Percentiles rank a stretch among this genome's conserved stretches.
phyloP scores from a whole-genome alignment of 2,329 filamentous ascomycete genomes.

The Neurospora crassa region DNA sequence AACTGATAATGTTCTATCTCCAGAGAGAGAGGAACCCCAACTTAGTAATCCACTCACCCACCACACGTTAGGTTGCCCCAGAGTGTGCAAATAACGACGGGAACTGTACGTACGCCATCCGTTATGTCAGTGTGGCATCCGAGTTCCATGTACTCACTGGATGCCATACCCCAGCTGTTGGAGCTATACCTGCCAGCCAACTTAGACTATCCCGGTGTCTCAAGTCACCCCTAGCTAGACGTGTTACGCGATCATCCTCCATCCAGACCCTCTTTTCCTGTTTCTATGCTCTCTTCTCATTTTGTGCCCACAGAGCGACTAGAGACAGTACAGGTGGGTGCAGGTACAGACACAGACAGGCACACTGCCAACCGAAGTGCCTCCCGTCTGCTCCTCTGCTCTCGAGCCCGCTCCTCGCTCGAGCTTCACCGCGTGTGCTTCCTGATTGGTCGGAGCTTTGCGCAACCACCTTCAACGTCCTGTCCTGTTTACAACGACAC shows the following conservation, averaged over 20 bases:
- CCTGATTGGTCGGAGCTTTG: slow-evolving; percentile 22
- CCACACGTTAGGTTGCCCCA: neutral
- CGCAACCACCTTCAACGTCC: slow-evolving; percentile 20
- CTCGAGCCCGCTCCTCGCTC: slow-evolving; percentile 15
- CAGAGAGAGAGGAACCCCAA: neutral
- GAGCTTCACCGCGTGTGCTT: slow-evolving; percentile 5
- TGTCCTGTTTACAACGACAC: slow-evolving; percentile 17
- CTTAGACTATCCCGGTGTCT: neutral
- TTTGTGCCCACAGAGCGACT: neutral
- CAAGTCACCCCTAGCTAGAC: neutral
- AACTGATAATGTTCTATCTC: neutral
- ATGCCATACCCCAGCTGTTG: neutral
- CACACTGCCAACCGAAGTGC: neutral
- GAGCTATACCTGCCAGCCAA: neutral
- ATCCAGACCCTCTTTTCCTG: neutral
- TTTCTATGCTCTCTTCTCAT: neutral
- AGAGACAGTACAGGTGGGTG: neutral
- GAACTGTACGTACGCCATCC: neutral
- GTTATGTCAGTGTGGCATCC: neutral
- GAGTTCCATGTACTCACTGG: neutral
- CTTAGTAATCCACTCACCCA: neutral
- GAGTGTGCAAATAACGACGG: neutral
- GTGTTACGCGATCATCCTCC: neutral
- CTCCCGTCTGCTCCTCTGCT: slow-evolving; percentile 2
- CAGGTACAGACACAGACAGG: neutral